Conservation (phyloP, 192 early-diverging fungal genomes). For the Umbelopsis vinacea region DNA sequence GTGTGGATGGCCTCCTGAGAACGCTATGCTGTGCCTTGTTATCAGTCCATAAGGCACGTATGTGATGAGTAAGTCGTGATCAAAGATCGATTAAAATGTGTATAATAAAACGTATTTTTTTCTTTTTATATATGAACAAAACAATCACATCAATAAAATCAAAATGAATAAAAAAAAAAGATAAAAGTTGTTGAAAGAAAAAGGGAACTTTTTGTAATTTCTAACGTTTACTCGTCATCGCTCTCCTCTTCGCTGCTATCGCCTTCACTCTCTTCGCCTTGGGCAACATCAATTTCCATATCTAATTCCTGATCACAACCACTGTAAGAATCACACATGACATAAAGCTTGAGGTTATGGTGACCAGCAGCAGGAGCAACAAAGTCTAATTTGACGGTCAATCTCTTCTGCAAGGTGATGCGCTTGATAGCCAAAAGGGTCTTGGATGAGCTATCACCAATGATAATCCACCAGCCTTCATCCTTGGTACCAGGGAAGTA, state of each 20-base stretch:
- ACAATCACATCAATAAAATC: not conserved
- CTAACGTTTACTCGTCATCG: constrained; percentile 12
- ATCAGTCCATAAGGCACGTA: no score
- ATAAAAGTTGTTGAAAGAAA: no score
- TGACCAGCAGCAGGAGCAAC: constrained; percentile 66
- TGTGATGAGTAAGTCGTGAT: no score
- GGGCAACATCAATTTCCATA: constrained; percentile 62
- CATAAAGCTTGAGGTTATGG: constrained; percentile 74
- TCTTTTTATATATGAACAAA: constrained; percentile 6
- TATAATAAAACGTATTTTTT: not conserved
- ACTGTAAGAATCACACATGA: constrained; percentile 94
- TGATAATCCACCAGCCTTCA: constrained; percentile 92
- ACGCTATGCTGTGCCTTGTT: no score
- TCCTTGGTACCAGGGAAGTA: constrained; percentile 90
- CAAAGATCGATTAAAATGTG: no score
- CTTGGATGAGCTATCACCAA: constrained; percentile 66
- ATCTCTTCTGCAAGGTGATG: constrained; percentile 49
- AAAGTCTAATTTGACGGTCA: constrained; percentile 69
- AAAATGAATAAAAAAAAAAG: not conserved
- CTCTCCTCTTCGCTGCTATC: constrained; percentile 51
- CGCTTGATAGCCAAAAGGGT: constrained; percentile 84
- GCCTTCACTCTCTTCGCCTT: constrained; percentile 59
- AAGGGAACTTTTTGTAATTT: not conserved
- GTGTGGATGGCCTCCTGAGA: no score
- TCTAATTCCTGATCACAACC: constrained; percentile 97